Base-by-base conservation (phyloP, 1,139 yeast genomes). In the Kazachstania sp. region DNA sequence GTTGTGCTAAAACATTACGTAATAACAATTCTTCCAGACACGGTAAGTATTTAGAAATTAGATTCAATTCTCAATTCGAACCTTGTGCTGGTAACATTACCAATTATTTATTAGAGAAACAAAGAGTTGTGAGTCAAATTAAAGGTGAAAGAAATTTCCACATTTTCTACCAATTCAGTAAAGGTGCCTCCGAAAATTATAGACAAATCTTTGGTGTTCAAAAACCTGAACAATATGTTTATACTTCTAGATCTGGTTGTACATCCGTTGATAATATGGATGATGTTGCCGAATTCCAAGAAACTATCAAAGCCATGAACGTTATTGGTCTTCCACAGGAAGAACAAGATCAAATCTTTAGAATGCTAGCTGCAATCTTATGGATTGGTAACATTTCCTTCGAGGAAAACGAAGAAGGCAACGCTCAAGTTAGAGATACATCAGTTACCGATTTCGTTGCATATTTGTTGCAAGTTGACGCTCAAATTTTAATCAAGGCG, bases 41-140 rank as follows among this genome's bases (percentile, higher is more conserved):
- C 68, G 99, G 99, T 43, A 94, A 94, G 67, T 94, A 94, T 65
- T 74, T 94, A 49, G 97, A 94, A 67, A 94, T 94, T 57, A 81
- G 79, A 60, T 94, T 94, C 71, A 86, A 87, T 65, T 72, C 77
- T 18, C 75, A 79, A 47, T 86, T 81, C 59, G 95, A 86, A 63
- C 98, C 98, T 1, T 82, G 87, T 43, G 90, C 96, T 30, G 98
- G 97, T 44, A 92, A 88, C 64, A 90, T 94, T 60, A 94, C 97
- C 52, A 94, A 94, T 67, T 94, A 94, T 66, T 71, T 94, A 56
- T 73, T 94, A 54, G 99, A 94, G 62, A 94, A 92, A 65, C 95
- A 87, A 66, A 77, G 99, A 65, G 97, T 94, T 32, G 98, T 94
- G 13, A 81, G 92, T 18, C 99, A 94, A 67, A 86, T 90, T 58